These are phyloP conservation scores for Gossypium raimondii DNA, from an alignment of 345 rosid species.

Conservation along the genomic window DNA sequence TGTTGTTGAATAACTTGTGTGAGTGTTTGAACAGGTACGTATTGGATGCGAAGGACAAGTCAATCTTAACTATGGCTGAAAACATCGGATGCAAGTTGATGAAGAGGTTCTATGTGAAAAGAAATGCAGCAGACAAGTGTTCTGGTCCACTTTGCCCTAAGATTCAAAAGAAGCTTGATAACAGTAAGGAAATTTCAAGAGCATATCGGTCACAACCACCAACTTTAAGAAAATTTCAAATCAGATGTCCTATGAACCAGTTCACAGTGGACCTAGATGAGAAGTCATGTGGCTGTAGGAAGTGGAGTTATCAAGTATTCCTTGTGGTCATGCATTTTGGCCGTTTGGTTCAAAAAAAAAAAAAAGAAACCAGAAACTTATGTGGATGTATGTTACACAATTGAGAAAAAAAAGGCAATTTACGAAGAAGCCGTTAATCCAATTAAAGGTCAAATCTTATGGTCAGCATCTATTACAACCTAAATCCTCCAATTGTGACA, in stretches of 20 bases:
- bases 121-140: not conserved
- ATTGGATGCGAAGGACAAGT: not conserved
- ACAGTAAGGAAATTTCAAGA: not conserved
- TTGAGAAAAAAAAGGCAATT: not conserved
- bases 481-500: not conserved
- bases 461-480: not conserved
- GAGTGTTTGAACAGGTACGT: not conserved
- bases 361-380: not conserved
- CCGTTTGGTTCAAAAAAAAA: not conserved
- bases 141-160: not conserved
- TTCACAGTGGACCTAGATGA: not conserved
- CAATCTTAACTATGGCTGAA: not conserved
- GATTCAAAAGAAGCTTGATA: not conserved
- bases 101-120: not conserved
- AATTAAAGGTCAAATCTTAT: not conserved
- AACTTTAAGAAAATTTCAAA: not conserved
- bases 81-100: not conserved
- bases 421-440: not conserved
- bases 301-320: not conserved
- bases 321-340: not conserved
- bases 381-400: not conserved
- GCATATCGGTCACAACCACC: not conserved
- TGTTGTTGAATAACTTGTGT: not conserved
- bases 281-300: not conserved
- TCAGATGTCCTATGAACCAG: not conserved